Evolutionary conservation across 1,284 basidiomycete species (phyloP), one percentile per base, ranked within the genome.

Genomic region (Ustilago shanxiensis): DNA sequence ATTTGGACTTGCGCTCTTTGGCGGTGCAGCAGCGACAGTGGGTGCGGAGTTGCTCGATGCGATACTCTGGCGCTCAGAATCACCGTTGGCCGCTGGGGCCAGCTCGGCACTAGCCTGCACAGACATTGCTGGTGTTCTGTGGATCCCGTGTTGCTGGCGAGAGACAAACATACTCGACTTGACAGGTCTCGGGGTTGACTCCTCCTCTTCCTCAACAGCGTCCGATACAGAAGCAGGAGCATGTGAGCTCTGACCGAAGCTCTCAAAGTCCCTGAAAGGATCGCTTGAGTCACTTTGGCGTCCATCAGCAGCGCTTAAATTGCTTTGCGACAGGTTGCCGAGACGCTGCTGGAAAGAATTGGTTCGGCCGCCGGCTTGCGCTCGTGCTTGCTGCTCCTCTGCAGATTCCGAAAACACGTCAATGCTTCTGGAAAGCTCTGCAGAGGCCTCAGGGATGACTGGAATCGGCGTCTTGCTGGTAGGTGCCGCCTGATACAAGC

Each of bases 251-350:
- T 77, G 75, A 8, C 75, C 74, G 28, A 80, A 71, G 58, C 78
- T 80, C 45, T 80, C 78, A 56, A 78, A 73, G 33, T 72, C 78
- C n/a, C 53, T 39, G 58, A 80, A 80, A 0, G 78, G 78, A 51
- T 80, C 78, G 60, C 67, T 80, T n/a, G 70, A 64, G 22, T 77
- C 78, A 49, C 72, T 74, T n/a, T 54, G n/a, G 24, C 37, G 49
- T 29, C 57, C 60, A 37, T 77, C 63, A 9, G 63, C 72, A 20
- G 63, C 60, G 52, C 59, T 66, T 16, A 65, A 24, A 24, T 63
- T 70, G 54, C 33, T 59, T 2, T 61, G 52, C 26, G 73, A 65
- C 31, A 61, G 35, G 28, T 54, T 65, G 28, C 47, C 59, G 5
- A 73, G 65, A 22, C 73, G 60, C 28, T 76, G 73, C 37, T 76